Evolutionary conservation across 1,284 basidiomycete genomes (phyloP), one percentile per base, ranked within the genome.

Genomic region (Puccinia novopanici): DNA sequence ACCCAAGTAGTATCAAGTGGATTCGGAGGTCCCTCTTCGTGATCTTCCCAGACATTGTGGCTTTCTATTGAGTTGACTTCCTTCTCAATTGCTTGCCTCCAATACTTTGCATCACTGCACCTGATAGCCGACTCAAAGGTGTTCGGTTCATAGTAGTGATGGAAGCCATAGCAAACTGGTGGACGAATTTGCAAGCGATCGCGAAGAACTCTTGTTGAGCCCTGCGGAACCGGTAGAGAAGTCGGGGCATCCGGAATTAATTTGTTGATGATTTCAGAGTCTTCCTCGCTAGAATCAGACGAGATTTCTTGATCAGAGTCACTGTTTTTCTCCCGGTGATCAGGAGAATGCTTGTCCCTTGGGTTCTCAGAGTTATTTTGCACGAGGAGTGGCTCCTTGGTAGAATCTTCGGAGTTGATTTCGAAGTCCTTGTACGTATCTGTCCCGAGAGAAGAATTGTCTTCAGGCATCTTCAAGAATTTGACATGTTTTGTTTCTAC

Each of bases 1-100:
- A 65, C 61, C 61, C 61, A 65, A 5, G 67, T 70, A 5, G 67
- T 70, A 22, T n/a, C 42, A 27, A 70, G 67, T 3, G 67, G 67
- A 50, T 70, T 45, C 3, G 24, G 13, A 50, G 67, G 48, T 50
- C 50, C n/a, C 9, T 70, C 67, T 13, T 50, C 3, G 42, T 50
- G 9, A 22, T 45, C 19, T n/a, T 45, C 40, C 40, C 67, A 70
- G 5, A 70, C 67, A 22, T 42, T 15, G 17, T 45, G 67, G 15
- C 10, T 50, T 52, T 70, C 24, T 4, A 70, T 70, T 3, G 40
- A 48, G 8, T 8, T 30, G 42, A 70, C 6, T 50, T 70, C 67
- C 15, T 42, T 70, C 15, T 70, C 24, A 19, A 70, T 50, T 8
- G 67, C 67, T 9, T 19, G 15, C 40, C 27, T 27, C 67, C 67